Base-by-base conservation (phyloP, 2,329 filamentous ascomycete genomes). In the Cordyceps pruinosa region DNA sequence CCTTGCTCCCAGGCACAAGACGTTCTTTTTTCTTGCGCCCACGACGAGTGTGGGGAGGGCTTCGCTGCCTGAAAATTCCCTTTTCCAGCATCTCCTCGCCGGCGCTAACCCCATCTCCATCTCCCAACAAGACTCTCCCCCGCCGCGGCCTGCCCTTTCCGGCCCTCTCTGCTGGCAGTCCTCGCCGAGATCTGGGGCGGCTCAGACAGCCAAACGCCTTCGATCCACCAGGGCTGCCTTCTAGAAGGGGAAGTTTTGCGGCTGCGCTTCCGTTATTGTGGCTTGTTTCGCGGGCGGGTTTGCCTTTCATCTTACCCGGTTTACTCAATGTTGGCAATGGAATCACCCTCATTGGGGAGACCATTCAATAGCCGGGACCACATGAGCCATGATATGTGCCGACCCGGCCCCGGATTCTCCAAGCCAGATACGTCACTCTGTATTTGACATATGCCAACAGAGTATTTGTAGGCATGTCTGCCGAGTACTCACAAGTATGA, bases 171-270 rank as follows among this genome's bases (percentile, higher is more conserved):
- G 19, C 39, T 21, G 39, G 46, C 32, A 47, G 44, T 13, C 32
- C 44, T 47, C 42, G 52, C 52, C 52, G 52, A 55, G 42, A 55
- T 55, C 52, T 47, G n/a, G 42, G 35, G 19, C 6, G 28, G 9
- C 34, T 47, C 32, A 44, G 50, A 53, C 52, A 28, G 5, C 6
- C 19, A 5, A 32, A n/a, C 32, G 32, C 21, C 39, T 5, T 47
- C 42, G 52, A 39, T 55, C 52, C 52, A 55, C 52, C n/a, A 32
- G 5, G n/a, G 8, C 19, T 41, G 17, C 2, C 12, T 47, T 39
- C 44, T 46, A 21, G 34, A 48, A 55, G 15, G 30, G 52, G 52
- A 13, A 54, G 30, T 48, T 34, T 56, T 48, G 45, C 53, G 35
- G 53, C 53, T 49, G 25, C 26, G 25, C 42, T 47, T 25, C 44